A percentile compares a stretch with the other conserved stretches of the same genome.
phyloP scores from a whole-genome alignment of 305 asterid species.

The Fraxinus sp. region DNA sequence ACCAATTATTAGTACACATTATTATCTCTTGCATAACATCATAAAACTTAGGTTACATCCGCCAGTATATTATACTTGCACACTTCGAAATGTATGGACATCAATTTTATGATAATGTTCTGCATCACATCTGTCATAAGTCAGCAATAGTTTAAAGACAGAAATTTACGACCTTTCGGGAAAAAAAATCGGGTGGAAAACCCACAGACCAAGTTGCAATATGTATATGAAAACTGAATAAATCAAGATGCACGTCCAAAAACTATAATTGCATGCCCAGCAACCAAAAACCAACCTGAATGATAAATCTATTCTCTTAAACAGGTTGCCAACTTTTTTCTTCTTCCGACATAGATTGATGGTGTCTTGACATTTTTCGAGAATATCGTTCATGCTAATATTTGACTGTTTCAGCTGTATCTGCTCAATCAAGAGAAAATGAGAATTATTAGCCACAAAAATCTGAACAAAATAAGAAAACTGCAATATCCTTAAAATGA shows the following conservation, averaged over 20 bases:
- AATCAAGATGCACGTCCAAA: constrained; percentile 7
- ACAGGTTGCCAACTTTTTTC: constrained; percentile 62
- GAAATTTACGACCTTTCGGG: background rate
- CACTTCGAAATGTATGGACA: background rate
- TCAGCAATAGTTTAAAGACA: background rate
- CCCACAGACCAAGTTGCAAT: constrained; percentile 20
- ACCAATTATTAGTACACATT: background rate
- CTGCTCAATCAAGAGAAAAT: constrained; percentile 43
- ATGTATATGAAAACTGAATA: constrained; percentile 16
- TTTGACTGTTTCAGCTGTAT: constrained; percentile 44
- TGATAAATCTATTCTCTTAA: constrained; percentile 59
- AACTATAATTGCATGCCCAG: constrained; percentile 22
- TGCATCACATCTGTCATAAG: background rate
- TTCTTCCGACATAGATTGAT: constrained; percentile 52
- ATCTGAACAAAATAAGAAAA: constrained; percentile 3
- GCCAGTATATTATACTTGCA: background rate
- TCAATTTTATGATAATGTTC: background rate
- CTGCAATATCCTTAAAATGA: constrained; percentile 23
- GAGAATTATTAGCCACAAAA: constrained; percentile 26
- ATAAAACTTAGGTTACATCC: background rate
- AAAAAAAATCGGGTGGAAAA: background rate
- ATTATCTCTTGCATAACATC: background rate
- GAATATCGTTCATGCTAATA: constrained; percentile 52
- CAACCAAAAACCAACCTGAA: constrained; percentile 58
- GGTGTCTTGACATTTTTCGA: constrained; percentile 67